Base-by-base conservation (phyloP, 345 rosid genomes). In the Gossypium raimondii region DNA sequence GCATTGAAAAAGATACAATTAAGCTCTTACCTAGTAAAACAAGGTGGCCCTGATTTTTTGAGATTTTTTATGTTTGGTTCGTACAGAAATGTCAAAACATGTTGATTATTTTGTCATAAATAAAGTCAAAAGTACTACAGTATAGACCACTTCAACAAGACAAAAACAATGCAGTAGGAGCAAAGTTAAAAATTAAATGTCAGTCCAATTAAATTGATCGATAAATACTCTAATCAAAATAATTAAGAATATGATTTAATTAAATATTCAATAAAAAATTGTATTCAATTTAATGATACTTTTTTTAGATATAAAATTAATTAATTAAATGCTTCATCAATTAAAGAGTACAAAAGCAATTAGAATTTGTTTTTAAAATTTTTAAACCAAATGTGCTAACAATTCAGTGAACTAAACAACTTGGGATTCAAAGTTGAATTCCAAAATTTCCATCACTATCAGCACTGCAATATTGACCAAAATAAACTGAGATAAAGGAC, bases 381-480 rank as follows among this genome's bases (percentile, higher is more conserved):
- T 34, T 34, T 34, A 34, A 5, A 34, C 41, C 7, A 5, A 5
- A 1, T 34, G 41, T 50, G 1, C 1, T 2, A 13, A 12, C 13
- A 50, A 50, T 50, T 50, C 53, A 50, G 53, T 50, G 17, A 12
- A 50, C 17, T 13, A 14, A 12, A 50, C 16, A 13, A 50, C 6
- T 50, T 4, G 0, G n/a, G 53, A 50, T 50, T 50, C 16, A 17
- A 50, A 2, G 53, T 50, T 50, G 17, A 50, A 50, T 50, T 50
- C 17, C 53, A 50, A 50, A 50, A 17, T 12, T 12, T 12, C 14
- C n/a, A 50, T 34, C 41, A 34, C 41, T 5, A 34, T 34, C 2
- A 17, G 56, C 18, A 10, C 61, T 34, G 51, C 77, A 74, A 27
- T 29, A 48, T 74, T 74, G 77, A 74, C 77, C 61, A 74, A 61